Percentiles rank a stretch among this genome's conserved stretches.
Evolutionary conservation across 192 early-diverging fungal species (phyloP).

Genomic region (Coemansia sp.): DNA sequence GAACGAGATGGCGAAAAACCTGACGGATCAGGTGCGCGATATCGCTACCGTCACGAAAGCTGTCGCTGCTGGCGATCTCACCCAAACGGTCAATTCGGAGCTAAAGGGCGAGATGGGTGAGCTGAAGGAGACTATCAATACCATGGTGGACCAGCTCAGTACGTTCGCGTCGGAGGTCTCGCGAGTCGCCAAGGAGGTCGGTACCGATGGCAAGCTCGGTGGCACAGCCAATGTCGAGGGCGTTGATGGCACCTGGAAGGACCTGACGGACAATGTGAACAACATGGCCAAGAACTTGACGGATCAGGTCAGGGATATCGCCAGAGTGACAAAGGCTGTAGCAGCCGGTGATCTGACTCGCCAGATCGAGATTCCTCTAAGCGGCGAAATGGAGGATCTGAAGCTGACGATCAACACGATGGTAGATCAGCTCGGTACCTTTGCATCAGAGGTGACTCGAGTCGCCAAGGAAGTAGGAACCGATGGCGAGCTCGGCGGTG

Average conservation of each 20-base stretch:
- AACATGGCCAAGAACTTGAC: slow-evolving; percentile 58
- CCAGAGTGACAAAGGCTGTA: slow-evolving; percentile 59
- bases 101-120: slow-evolving; percentile 60
- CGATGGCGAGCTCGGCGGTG: slow-evolving; percentile 63
- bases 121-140: slow-evolving; percentile 60
- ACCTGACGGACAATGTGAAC: slow-evolving; percentile 58
- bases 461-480: slow-evolving; percentile 52
- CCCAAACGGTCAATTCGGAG: slow-evolving; percentile 52
- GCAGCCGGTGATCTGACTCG: slow-evolving; percentile 57
- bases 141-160: slow-evolving; percentile 64
- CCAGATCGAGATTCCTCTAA: slow-evolving; percentile 59
- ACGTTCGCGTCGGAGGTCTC: slow-evolving; percentile 60
- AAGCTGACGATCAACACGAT: slow-evolving; percentile 58
- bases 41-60: slow-evolving; percentile 63
- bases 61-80: slow-evolving; percentile 59
- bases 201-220: slow-evolving; percentile 64
- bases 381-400: slow-evolving; percentile 61
- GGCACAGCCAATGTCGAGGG: slow-evolving; percentile 60
- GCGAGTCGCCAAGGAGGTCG: slow-evolving; percentile 62
- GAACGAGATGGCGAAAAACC: slow-evolving; percentile 66
- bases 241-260: slow-evolving; percentile 65
- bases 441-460: slow-evolving; percentile 30
- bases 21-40: slow-evolving; percentile 61
- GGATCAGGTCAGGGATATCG: slow-evolving; percentile 57
- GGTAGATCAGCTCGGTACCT: slow-evolving; percentile 42